Conservation (phyloP, 495 filamentous ascomycete species). For the Podospora didyma region DNA sequence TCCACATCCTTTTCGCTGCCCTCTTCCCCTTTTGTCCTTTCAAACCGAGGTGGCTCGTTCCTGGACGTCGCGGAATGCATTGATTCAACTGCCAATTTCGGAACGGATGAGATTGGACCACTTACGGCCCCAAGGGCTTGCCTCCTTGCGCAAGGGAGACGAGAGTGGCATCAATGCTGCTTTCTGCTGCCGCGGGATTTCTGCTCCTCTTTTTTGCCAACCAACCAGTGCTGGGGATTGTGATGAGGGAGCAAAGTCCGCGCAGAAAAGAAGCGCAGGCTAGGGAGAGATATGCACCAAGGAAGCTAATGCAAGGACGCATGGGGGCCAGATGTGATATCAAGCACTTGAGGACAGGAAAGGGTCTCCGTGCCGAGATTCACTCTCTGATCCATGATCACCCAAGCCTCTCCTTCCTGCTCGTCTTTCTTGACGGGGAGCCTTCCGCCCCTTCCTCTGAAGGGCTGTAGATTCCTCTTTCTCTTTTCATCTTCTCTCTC, state of each 20-base stretch:
- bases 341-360: background rate
- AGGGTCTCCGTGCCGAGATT: conserved; percentile 1
- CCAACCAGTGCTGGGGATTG: background rate
- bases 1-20: too few species aligned
- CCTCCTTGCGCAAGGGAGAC: background rate
- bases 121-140: background rate
- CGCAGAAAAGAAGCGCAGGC: too few species aligned
- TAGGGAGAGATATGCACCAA: conserved; percentile 13
- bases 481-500: too few species aligned
- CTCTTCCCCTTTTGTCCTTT: too few species aligned
- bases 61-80: background rate
- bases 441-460: too few species aligned
- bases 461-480: too few species aligned
- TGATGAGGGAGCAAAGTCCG: background rate
- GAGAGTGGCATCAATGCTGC: too few species aligned
- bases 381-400: conserved; percentile 1
- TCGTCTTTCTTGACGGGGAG: too few species aligned
- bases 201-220: background rate
- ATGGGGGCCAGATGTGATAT: conserved; percentile 12
- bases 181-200: background rate
- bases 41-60: background rate
- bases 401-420: background rate
- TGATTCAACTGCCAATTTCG: background rate
- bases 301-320: conserved; percentile 25
- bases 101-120: background rate